Evolutionary conservation across 2,329 filamentous ascomycete genomes (phyloP), one percentile per base, ranked within the genome.

Genomic region (Neonectria faginata): DNA sequence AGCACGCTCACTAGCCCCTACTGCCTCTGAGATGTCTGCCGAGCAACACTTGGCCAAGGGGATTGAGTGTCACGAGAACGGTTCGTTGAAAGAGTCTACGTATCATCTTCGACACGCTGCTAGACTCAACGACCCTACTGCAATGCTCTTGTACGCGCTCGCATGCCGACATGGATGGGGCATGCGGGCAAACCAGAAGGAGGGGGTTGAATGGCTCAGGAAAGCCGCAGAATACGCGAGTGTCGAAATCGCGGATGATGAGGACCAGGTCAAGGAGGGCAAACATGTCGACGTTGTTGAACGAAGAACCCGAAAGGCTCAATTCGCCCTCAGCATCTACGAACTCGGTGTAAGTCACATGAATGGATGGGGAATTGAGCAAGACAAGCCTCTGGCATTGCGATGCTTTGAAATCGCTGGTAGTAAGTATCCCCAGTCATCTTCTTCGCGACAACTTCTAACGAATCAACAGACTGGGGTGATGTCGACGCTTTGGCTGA

Each of bases 81-180:
- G 95, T 18, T 91, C 92, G 11, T 83, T 97, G 31, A 94, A 94
- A 67, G 94, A 98, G 79, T 98, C 95, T 0, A 98, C 96, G 0
- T 99, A 98, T 76, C 96, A 99, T 76, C 86, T 99, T 48, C 91
- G 96, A 36, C 88, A 97, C 64, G 96, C 96, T 4, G 95, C 96
- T 1, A 89, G 90, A 72, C 90, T 92, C 61, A 92, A 93, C 51
- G 88, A 97, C 62, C 92, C 96, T 0, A 97, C 95, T 0, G 96
- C 91, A 22, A 99, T 99, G 96, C 87, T 99, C 12, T 85, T 98
- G 33, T 99, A 97, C 78, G 96, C 95, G 5, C 85, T 99, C 39
- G 96, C 96, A 11, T 98, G 95, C 76, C 88, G 96, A 54, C 96
- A 99, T 76, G 96, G 96, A 53, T 99, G 96, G 96, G 96, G 96